Evolutionary conservation across 768 basidiomycete species (phyloP).

Genomic region (Lyophyllum semitale): DNA sequence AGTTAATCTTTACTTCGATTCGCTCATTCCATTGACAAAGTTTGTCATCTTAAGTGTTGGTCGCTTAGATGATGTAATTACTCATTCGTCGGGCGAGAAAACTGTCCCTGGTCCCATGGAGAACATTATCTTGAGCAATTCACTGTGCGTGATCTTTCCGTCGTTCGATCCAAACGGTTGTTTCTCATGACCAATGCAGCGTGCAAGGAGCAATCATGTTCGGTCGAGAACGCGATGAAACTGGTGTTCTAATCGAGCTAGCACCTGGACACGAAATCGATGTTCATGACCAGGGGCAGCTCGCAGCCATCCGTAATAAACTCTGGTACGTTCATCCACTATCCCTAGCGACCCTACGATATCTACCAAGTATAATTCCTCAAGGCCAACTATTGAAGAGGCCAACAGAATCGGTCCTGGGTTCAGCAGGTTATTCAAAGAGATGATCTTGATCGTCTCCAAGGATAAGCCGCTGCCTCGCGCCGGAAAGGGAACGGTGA

Average conservation of each 20-base stretch:
- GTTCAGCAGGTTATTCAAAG: constrained; percentile 48
- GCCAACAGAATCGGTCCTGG: constrained; percentile 41
- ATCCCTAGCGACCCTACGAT: not conserved
- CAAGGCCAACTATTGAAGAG: constrained; percentile 39
- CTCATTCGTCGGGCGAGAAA: constrained; percentile 38
- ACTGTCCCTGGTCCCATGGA: constrained; percentile 38
- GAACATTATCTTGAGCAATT: constrained; percentile 19
- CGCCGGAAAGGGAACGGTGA: constrained; percentile 47
- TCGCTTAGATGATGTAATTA: constrained; percentile 40
- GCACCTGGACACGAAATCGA: constrained; percentile 21
- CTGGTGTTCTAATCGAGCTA: constrained; percentile 28
- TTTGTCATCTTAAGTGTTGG: constrained; percentile 29
- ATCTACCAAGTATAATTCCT: not conserved
- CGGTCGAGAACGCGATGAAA: constrained; percentile 31
- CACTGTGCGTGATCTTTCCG: constrained; percentile 12
- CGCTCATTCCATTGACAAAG: not conserved
- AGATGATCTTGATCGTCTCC: constrained; percentile 50
- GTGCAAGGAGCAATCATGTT: constrained; percentile 36
- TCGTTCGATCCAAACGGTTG: not conserved
- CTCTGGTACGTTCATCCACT: constrained; percentile 28
- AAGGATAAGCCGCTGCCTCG: constrained; percentile 43
- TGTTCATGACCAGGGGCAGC: constrained; percentile 9
- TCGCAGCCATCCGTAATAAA: constrained; percentile 28
- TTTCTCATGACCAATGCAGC: not conserved
- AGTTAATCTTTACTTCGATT: not conserved